Evolutionary conservation across 441 rosid genomes (phyloP), one percentile per base, ranked within the genome.

Genomic region (Hura crepitans): DNA sequence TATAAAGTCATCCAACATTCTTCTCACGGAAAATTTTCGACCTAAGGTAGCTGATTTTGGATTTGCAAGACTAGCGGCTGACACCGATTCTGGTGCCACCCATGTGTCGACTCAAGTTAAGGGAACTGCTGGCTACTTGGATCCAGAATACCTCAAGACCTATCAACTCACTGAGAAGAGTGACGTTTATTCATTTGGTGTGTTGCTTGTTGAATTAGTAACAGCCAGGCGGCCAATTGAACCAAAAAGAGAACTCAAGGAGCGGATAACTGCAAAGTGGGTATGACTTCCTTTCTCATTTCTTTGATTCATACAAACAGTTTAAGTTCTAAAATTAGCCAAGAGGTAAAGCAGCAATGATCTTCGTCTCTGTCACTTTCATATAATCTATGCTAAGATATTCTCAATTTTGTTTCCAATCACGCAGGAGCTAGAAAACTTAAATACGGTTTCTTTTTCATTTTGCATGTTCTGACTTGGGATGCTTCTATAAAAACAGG

Each of bases 121-220:
- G 85, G 99, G 97, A 80, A 95, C 97, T 12, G 97, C 93, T 0
- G 97, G 99, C 53, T 95, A 95, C 80, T 75, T 95, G 71, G 99
- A 95, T 64, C 97, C 97, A 0, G 97, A 95, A 72, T 95, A 95
- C 83, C 77, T 95, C 20, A 86, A 78, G 72, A 92, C 99, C 37
- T 89, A 90, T 71, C 97, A 92, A 69, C 89, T 95, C 31, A 95
- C 99, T 0, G 97, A 89, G 66, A 95, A 92, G 83, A 95, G 97
- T 55, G 97, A 95, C 61, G 99, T 95, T 46, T 95, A 86, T 79
- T 95, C 97, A n/a, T 95, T 95, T 28, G 97, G 99, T 42, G 96
- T 92, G 15, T 77, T 95, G 25, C 86, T 95, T 35, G 88, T 90
- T 50, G 96, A 95, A 70, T 74, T 95, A 63, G 82, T 92, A 73